These are phyloP conservation scores for Stephania cephalantha DNA, from an alignment of 164 flowering plant genomes.

Conservation along the genomic window DNA sequence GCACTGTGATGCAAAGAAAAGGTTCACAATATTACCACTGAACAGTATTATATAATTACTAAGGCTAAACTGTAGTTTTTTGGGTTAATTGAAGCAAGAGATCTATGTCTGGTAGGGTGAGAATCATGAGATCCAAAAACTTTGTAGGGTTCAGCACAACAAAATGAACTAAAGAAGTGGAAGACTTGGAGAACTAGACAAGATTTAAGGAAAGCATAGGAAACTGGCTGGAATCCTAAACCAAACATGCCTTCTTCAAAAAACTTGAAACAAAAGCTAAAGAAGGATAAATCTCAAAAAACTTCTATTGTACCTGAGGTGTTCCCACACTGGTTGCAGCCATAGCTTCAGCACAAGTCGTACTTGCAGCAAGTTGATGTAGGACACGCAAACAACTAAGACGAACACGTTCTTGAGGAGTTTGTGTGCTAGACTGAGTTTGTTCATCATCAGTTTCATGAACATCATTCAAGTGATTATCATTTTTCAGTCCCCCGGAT, in stretches of 20 bases:
- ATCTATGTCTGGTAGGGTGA: no score
- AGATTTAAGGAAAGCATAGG: no score
- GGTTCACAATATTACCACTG: not conserved
- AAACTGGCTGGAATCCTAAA: no score
- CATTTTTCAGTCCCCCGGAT: constrained; percentile 49
- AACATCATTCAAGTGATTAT: constrained; percentile 30
- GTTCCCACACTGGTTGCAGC: constrained; percentile 98
- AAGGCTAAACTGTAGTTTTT: no score
- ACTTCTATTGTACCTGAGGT: constrained; percentile 59
- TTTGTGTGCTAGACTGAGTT: constrained; percentile 44
- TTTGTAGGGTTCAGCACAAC: not conserved
- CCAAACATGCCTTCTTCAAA: no score
- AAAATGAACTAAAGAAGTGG: not conserved
- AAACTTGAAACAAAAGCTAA: not conserved
- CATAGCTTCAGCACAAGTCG: constrained; percentile 99
- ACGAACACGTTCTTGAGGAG: constrained; percentile 93
- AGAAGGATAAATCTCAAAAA: not conserved
- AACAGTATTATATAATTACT: not conserved
- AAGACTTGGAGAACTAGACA: not conserved
- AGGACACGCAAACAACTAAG: constrained; percentile 95
- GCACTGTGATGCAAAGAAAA: not conserved
- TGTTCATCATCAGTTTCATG: constrained; percentile 56
- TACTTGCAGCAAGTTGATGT: constrained; percentile 98
- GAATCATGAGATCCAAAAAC: not conserved
- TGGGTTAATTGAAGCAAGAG: no score